Conservation (phyloP, 2,329 filamentous ascomycete genomes). For the Alternaria ventricosa region DNA sequence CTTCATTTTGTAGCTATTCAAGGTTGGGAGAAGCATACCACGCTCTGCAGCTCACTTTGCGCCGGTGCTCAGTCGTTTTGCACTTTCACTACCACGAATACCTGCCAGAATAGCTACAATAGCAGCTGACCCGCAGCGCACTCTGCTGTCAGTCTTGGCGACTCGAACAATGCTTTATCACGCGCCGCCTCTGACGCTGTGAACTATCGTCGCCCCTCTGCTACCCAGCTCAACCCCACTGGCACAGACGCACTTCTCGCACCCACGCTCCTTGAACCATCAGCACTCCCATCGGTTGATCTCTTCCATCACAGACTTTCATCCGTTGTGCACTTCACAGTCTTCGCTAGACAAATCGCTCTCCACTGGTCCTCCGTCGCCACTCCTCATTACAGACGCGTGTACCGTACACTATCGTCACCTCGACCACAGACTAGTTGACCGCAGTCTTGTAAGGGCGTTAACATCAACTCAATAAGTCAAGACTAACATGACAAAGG, state of each 20-base stretch:
- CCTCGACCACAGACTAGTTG: neutral
- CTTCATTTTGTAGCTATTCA: too few species aligned
- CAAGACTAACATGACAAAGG: neutral
- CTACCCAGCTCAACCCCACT: neutral
- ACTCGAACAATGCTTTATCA: neutral
- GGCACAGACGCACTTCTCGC: neutral
- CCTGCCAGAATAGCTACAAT: neutral
- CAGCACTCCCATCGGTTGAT: neutral
- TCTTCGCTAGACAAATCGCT: neutral
- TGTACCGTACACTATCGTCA: neutral
- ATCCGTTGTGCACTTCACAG: neutral
- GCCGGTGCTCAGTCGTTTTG: neutral
- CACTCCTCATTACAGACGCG: neutral
- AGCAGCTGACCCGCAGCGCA: neutral
- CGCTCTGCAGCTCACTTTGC: neutral
- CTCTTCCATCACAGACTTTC: neutral
- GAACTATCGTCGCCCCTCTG: neutral
- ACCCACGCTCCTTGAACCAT: neutral
- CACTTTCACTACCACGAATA: neutral
- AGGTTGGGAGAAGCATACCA: too few species aligned
- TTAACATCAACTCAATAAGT: accelerated
- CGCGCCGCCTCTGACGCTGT: neutral
- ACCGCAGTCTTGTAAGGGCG: neutral
- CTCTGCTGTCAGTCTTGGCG: neutral
- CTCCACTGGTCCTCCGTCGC: neutral